These are phyloP conservation scores for Helenozyma baotianmanensis DNA, from an alignment of 805 yeast species.

Conservation along the genomic window DNA sequence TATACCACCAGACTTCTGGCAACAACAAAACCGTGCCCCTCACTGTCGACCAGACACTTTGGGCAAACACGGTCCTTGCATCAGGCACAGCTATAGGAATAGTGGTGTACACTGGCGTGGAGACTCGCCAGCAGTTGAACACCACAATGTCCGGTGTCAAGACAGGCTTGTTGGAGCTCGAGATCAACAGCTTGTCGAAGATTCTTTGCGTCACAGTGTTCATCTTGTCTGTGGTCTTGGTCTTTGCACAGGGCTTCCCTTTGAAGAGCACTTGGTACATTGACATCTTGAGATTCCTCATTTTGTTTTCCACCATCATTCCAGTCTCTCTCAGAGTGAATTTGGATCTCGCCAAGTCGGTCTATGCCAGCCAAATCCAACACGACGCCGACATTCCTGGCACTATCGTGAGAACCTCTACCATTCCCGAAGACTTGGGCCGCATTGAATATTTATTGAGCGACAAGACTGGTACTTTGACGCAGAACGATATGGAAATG, in stretches of 20 bases:
- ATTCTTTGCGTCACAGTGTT: slow-evolving; percentile 86
- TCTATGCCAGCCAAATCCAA: slow-evolving; percentile 92
- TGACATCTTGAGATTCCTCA: slow-evolving; percentile 84
- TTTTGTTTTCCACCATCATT: slow-evolving; percentile 88
- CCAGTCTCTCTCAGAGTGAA: slow-evolving; percentile 95
- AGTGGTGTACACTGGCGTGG: slow-evolving; percentile 83
- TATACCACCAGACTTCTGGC: slow-evolving; percentile 37
- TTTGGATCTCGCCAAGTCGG: slow-evolving; percentile 91
- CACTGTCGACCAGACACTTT: slow-evolving; percentile 84
- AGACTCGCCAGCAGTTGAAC: slow-evolving; percentile 93
- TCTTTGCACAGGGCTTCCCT: slow-evolving; percentile 72
- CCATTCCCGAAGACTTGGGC: slow-evolving; percentile 97
- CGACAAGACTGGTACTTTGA: slow-evolving; percentile 95
- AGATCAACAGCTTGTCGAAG: slow-evolving; percentile 84
- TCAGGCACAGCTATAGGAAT: slow-evolving; percentile 90
- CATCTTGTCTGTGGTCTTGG: slow-evolving; percentile 67
- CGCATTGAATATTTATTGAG: slow-evolving; percentile 87
- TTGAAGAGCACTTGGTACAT: slow-evolving; percentile 70
- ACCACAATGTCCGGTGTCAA: slow-evolving; percentile 85
- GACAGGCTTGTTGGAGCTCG: slow-evolving; percentile 84
- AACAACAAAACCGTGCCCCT: slow-evolving; percentile 55
- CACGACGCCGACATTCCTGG: slow-evolving; percentile 77
- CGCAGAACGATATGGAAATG: slow-evolving; percentile 97
- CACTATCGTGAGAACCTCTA: slow-evolving; percentile 92
- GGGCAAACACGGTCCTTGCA: slow-evolving; percentile 98